Conservation (phyloP, 176 grass and related monocot species). For the Carex cristatella region DNA sequence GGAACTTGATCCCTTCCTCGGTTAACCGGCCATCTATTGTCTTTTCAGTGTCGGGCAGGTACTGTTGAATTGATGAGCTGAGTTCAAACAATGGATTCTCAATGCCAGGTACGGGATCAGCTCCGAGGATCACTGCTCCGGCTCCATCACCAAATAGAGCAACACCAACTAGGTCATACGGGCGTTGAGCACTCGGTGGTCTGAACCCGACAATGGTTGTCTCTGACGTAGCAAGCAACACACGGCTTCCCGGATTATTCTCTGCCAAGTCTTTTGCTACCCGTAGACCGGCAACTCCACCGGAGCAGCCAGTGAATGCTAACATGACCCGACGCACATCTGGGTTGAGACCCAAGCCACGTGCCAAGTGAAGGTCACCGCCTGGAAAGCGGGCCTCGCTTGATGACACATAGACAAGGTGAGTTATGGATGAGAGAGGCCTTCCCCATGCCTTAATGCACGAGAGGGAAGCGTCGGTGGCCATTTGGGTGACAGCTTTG, state of each 20-base stretch:
- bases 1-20: conserved; percentile 80
- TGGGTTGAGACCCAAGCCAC: conserved; percentile 45
- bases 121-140: conserved; percentile 44
- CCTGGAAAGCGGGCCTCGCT: conserved; percentile 66
- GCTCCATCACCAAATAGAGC: conserved; percentile 84
- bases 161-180: conserved; percentile 77
- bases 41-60: conserved; percentile 57
- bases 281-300: conserved; percentile 68
- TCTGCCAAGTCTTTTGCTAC: conserved; percentile 74
- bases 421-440: conserved; percentile 40
- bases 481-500: conserved; percentile 68
- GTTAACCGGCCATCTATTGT: conserved; percentile 64
- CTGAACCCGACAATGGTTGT: conserved; percentile 69
- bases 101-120: conserved; percentile 8
- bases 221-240: conserved; percentile 73
- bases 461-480: conserved; percentile 33
- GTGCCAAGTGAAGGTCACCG: conserved; percentile 69
- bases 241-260: conserved; percentile 38
- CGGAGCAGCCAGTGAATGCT: conserved; percentile 62
- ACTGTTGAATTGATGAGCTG: conserved; percentile 39
- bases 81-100: conserved; percentile 71
- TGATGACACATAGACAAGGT: conserved; percentile 78
- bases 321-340: conserved; percentile 77
- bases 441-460: conserved; percentile 48
- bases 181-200: conserved; percentile 52